These are phyloP conservation scores for Viola odorata DNA, from an alignment of 345 rosid species.

Conservation along the genomic window DNA sequence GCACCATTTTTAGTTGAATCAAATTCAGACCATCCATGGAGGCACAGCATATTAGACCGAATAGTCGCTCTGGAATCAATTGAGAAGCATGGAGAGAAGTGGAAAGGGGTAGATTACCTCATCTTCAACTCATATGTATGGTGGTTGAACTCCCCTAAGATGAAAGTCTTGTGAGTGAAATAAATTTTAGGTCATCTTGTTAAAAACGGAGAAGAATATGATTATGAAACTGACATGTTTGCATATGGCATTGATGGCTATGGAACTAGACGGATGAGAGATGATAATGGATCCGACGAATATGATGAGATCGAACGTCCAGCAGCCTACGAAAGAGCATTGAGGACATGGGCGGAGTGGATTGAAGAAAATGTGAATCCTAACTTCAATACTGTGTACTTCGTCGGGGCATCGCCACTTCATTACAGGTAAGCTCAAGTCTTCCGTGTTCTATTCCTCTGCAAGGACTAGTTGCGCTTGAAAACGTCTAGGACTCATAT, in stretches of 20 bases:
- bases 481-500: no score
- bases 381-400: neutral
- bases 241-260: neutral
- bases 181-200: neutral
- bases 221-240: neutral
- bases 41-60: conserved; percentile 41
- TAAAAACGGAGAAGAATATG: neutral
- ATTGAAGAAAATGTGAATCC: neutral
- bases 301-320: conserved; percentile 22
- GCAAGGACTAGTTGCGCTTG: no score
- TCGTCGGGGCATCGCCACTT: neutral
- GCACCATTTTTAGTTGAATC: conserved; percentile 65
- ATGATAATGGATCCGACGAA: conserved; percentile 7
- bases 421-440: conserved; percentile 5
- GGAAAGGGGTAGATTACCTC: conserved; percentile 49
- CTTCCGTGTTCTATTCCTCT: neutral
- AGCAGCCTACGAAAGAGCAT: conserved; percentile 18
- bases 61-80: conserved; percentile 48
- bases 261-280: conserved; percentile 10
- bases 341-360: conserved; percentile 1
- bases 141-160: conserved; percentile 48
- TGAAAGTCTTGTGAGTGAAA: conserved; percentile 52
- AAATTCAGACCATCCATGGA: conserved; percentile 49
- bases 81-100: conserved; percentile 44
- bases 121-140: conserved; percentile 60